phyloP scores from a whole-genome alignment of 495 filamentous ascomycete species.

The Physcia stellaris region DNA sequence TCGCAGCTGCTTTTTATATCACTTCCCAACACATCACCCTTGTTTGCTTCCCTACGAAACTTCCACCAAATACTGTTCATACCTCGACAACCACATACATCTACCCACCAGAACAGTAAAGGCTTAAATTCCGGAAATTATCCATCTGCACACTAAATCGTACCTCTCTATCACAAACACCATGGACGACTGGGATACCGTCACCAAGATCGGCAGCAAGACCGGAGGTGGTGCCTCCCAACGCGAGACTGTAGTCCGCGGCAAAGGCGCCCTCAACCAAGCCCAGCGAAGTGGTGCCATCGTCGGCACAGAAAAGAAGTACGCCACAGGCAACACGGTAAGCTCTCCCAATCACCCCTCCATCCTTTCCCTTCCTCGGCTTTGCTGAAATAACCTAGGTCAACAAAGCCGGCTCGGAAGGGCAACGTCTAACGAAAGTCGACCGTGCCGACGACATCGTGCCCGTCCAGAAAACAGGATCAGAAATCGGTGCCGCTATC shows the following conservation, averaged over 20 bases:
- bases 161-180: slow-evolving; percentile 25
- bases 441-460: slow-evolving; percentile 96
- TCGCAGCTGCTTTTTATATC: no score
- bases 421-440: slow-evolving; percentile 94
- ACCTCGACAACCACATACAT: no score
- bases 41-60: no score
- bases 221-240: slow-evolving; percentile 44
- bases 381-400: slow-evolving; percentile 28
- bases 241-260: slow-evolving; percentile 77
- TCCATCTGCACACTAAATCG: no score
- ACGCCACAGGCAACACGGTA: slow-evolving; percentile 60
- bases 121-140: no score
- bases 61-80: no score
- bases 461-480: slow-evolving; percentile 82
- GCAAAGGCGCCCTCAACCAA: slow-evolving; percentile 79
- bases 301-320: slow-evolving; percentile 91
- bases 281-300: slow-evolving; percentile 66
- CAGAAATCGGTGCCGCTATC: slow-evolving; percentile 71
- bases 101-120: no score
- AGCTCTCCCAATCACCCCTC: slow-evolving; percentile 21
- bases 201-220: slow-evolving; percentile 89
- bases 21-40: no score
- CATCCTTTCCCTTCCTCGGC: slow-evolving; percentile 3
- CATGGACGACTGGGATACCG: slow-evolving; percentile 70
- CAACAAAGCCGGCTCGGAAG: slow-evolving; percentile 52